Evolutionary conservation across 345 rosid species (phyloP), one percentile per base, ranked within the genome.

Genomic region (Linum trigynum): DNA sequence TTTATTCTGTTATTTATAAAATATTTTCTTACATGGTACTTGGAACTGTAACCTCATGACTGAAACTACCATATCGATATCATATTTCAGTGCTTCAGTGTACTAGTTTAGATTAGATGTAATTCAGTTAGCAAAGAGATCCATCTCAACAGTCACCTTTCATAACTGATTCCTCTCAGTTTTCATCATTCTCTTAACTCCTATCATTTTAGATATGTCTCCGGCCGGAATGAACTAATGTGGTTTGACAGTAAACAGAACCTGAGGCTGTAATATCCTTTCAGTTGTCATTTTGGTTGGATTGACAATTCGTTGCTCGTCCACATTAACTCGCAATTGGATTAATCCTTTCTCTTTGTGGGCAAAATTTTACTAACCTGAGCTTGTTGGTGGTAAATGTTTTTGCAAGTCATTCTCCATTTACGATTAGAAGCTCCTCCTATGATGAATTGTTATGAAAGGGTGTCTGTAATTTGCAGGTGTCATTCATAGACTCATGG

Each of bases 401-500:
- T 56, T 56, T 11, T 56, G 59, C 35, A n/a, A 35, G 59, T 23
- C 32, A 23, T 23, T 23, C 32, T 23, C 32, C 32, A 23, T 23
- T 23, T 23, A 1, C 32, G 1, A 23, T 23, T 23, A 23, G 32
- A 23, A 7, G 4, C 1, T 17, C 37, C 16, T 32, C 8, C 37
- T 59, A 38, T 35, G 9, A 5, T 59, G 8, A 10, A 10, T 59
- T 12, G 39, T 4, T 37, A 42, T 53, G 36, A 39, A 39, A 36
- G 16, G 53, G 5, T 59, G 68, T 32, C 64, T 17, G 38, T 39
- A 8, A 48, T 62, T 77, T 4, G 12, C 69, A 90, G 99, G 97
- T 88, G 55, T 86, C 97, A 14, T 79, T 90, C 53, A 84, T 90
- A 70, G 99, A 94, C 76, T 77, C 86, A 7, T 88, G 96, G 97